phyloP scores from a whole-genome alignment of 2,329 filamentous ascomycete genomes.

The Stachybotrys chartarum region DNA sequence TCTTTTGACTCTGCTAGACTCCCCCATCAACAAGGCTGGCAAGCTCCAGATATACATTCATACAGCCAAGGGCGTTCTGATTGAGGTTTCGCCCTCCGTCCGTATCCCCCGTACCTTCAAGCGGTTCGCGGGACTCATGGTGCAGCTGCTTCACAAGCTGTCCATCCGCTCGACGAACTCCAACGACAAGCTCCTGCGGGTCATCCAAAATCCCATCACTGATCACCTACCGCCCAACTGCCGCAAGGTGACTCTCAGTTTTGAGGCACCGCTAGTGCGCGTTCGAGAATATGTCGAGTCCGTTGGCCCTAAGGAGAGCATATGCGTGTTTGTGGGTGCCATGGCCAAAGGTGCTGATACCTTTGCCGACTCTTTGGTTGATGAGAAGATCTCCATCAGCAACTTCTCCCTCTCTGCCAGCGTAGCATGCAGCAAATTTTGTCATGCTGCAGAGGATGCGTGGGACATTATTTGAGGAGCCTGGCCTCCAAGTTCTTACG shows the following conservation, averaged over 20 bases:
- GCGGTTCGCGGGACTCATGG: constrained; percentile 97
- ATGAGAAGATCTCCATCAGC: constrained; percentile 97
- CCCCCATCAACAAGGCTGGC: constrained; percentile 96
- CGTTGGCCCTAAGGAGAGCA: constrained; percentile 76
- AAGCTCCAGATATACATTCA: constrained; percentile 98
- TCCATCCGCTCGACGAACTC: constrained; percentile 96
- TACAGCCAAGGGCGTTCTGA: constrained; percentile 92
- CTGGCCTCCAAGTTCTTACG: too few species aligned
- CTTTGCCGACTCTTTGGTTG: constrained; percentile 90
- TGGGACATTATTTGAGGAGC: constrained; percentile 78
- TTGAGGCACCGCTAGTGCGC: constrained; percentile 80
- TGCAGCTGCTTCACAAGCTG: constrained; percentile 89
- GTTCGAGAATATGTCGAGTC: constrained; percentile 83
- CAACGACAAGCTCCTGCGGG: constrained; percentile 93
- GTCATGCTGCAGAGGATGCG: constrained; percentile 92
- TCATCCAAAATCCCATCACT: constrained; percentile 97
- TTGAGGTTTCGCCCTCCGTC: constrained; percentile 96
- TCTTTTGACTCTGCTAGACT: constrained; percentile 92
- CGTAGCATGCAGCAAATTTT: constrained; percentile 99
- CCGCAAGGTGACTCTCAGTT: constrained; percentile 94
- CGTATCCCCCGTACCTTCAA: constrained; percentile 98
- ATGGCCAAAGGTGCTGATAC: constrained; percentile 97
- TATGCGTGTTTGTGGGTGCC: constrained; percentile 95
- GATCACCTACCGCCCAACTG: constrained; percentile 96
- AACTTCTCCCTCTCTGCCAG: constrained; percentile 96